Evolutionary conservation across 345 rosid species (phyloP), one percentile per base, ranked within the genome.

Genomic region (Camelina hispida): DNA sequence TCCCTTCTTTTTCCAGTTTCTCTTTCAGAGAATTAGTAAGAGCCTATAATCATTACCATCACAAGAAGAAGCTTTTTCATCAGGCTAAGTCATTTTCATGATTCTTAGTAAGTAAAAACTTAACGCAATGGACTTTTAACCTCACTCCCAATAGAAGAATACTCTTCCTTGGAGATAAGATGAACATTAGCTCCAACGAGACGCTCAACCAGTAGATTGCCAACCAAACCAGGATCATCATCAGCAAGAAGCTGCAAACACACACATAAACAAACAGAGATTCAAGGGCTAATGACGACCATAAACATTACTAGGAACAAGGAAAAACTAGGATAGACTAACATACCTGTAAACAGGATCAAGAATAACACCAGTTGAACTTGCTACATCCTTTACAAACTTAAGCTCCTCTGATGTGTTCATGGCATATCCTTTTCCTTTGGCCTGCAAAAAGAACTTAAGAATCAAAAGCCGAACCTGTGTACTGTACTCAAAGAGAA

Each of bases 261-360:
- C 6, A 64, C 8, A 54, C 8, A 48, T 15, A 62, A 9, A 50
- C 48, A 47, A 15, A 61, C 13, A 48, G n/a, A n/a, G n/a, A n/a
- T n/a, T n/a, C n/a, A n/a, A n/a, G n/a, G n/a, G n/a, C n/a, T n/a
- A n/a, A n/a, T n/a, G n/a, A n/a, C n/a, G n/a, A n/a, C n/a, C 14
- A 4, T 47, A 5, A n/a, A 6, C 2, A n/a, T 7, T 51, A 42
- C 28, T 4, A 16, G 38, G 34, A 68, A 69, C 51, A 62, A 59
- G 12, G 38, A 73, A 0, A 42, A 62, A 30, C 8, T 52, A 52
- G 43, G 37, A 17, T 17, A 23, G 54, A 28, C 44, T 17, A 65
- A n/a, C 57, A 28, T 48, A 91, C 98, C 97, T 91, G 92, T 94
- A 91, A 66, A 94, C 98, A 47, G 96, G 97, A 69, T 91, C 96